Base-by-base conservation (phyloP, 2,329 filamentous ascomycete genomes). In the Remersonia thermophila region DNA sequence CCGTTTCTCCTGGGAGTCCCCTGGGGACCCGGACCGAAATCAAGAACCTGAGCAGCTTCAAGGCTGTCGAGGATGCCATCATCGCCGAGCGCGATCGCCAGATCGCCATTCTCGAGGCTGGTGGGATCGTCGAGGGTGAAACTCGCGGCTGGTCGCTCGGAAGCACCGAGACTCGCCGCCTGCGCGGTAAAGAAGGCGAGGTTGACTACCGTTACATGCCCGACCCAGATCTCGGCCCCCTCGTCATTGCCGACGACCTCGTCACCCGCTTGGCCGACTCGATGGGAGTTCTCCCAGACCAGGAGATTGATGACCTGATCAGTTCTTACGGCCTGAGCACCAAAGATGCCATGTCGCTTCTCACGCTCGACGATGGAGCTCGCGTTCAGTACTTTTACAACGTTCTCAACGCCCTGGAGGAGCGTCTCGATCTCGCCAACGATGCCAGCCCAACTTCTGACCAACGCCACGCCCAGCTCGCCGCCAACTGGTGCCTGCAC, bases 171-270 rank as follows among this genome's bases (percentile, higher is more conserved):
- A 96, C 91, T 3, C 77, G 75, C 40, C 72, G 80, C 28, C 63
- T 98, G 30, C 73, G 91, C 50, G 85, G 85, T 17, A 98, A 98
- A 57, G 91, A 96, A 57, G 91, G 91, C 32, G 89, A 94, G 53
- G 86, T 96, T 5, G 91, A 98, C 57, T 98, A 98, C 58, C 72
- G 91, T 29, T 98, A 98, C 55, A 96, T 98, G 89, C 89, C 91
- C 0, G 91, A 98, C 55, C 84, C 91, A 4, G 91, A 98, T 54
- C 67, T 98, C 11, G 71, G 74, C 0, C 85, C 91, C 2, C 66
- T 98, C 2, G 55, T 86, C 2, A 80, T 98, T 41, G 77, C 77
- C 7, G 53, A 67, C 2, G 77, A 83, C 39, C 65, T 96, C 1
- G 63, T 95, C 4, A 52, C 66, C 4, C 66, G 78, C 44, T 64